Percentiles rank a stretch among this genome's conserved stretches.
phyloP scores from a whole-genome alignment of 805 yeast genomes.

The Torulaspora microellipsoides region DNA sequence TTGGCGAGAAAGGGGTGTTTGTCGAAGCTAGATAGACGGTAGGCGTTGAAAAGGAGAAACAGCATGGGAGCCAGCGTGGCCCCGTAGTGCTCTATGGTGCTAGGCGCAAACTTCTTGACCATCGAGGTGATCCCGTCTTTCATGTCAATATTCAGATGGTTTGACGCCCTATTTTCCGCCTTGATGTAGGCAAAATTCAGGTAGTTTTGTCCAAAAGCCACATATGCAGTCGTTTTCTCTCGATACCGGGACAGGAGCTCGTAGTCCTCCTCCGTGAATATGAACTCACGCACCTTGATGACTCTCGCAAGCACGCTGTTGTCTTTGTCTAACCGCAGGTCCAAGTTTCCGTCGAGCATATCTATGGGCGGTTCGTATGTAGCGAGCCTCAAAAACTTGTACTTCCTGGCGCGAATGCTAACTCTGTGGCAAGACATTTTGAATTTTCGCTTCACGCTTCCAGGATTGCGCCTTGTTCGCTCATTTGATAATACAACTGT shows the following conservation, averaged over 20 bases:
- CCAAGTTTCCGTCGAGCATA: neutral
- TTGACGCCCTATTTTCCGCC: neutral
- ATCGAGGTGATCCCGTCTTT: constrained; percentile 2
- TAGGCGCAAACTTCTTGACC: constrained; percentile 1
- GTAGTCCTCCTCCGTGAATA: constrained; percentile 1
- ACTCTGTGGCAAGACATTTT: neutral
- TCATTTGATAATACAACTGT: neutral
- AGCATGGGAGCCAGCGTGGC: neutral
- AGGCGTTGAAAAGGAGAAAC: constrained; percentile 1
- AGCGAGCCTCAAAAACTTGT: neutral
- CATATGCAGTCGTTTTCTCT: neutral
- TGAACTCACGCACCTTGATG: neutral
- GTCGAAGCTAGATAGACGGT: neutral
- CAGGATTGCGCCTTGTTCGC: neutral
- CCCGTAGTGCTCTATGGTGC: constrained; percentile 1
- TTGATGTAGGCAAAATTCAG: constrained; percentile 2
- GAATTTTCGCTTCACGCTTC: neutral
- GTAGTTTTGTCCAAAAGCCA: neutral
- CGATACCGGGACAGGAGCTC: neutral
- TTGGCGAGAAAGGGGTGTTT: neutral
- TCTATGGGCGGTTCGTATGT: constrained; percentile 1
- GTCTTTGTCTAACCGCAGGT: constrained; percentile 1
- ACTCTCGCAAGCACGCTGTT: neutral
- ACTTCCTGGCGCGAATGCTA: neutral
- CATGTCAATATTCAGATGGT: constrained; percentile 1